phyloP scores from a whole-genome alignment of 2,329 filamentous ascomycete genomes.

The Catunica adiposa region DNA sequence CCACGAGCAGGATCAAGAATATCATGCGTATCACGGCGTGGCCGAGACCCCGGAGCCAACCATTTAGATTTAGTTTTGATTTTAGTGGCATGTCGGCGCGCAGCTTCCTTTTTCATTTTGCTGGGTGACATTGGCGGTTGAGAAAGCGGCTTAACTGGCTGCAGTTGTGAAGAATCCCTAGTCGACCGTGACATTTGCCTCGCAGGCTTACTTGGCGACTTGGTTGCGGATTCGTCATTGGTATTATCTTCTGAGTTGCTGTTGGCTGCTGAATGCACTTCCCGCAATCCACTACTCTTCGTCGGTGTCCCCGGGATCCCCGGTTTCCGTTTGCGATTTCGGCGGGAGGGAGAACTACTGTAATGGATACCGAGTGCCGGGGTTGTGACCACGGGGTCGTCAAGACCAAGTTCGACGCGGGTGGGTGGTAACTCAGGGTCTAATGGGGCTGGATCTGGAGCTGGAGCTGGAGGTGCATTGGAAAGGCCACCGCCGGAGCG shows the following conservation, averaged over 20 bases:
- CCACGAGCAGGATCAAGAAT: conserved; percentile 23
- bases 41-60: neutral
- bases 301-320: conserved; percentile 25
- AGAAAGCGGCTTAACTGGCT: neutral
- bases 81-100: neutral
- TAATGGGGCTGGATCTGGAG: neutral
- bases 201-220: too few species aligned
- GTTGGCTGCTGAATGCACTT: conserved; percentile 1
- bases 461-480: neutral
- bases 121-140: neutral
- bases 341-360: conserved; percentile 12
- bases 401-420: conserved; percentile 30
- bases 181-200: neutral
- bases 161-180: neutral
- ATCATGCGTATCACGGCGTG: conserved; percentile 17
- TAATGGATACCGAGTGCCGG: conserved; percentile 38
- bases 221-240: neutral
- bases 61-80: conserved; percentile 10
- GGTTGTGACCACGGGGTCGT: conserved; percentile 36
- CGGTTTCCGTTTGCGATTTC: conserved; percentile 2
- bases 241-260: neutral
- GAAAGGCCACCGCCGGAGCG: conserved; percentile 15
- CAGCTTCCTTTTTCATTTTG: neutral
- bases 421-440: conserved; percentile 45
- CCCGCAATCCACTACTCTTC: conserved; percentile 30